phyloP scores from a whole-genome alignment of 2,329 filamentous ascomycete species.

The Lithohypha guttulata region DNA sequence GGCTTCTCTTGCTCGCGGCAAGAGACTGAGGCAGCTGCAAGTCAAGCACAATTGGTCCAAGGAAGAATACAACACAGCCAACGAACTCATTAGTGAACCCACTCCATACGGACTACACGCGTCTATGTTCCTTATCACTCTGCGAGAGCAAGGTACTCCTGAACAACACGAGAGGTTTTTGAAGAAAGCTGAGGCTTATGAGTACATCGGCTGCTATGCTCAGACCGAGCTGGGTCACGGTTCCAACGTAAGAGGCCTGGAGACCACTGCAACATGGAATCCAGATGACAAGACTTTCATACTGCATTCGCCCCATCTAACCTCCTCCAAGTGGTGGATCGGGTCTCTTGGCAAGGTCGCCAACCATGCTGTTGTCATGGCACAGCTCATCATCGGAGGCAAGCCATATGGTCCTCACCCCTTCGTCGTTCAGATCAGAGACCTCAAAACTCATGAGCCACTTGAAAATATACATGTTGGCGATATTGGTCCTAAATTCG shows the following conservation, averaged over 20 bases:
- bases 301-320: constrained; percentile 62
- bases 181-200: constrained; percentile 55
- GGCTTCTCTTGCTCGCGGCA: constrained; percentile 57
- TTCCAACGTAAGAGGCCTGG: constrained; percentile 62
- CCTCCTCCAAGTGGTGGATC: constrained; percentile 77
- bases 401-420: constrained; percentile 64
- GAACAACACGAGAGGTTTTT: constrained; percentile 66
- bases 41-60: constrained; percentile 56
- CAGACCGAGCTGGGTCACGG: constrained; percentile 74
- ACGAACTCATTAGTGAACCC: constrained; percentile 61
- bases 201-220: constrained; percentile 68
- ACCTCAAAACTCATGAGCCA: constrained; percentile 58
- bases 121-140: constrained; percentile 59
- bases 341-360: constrained; percentile 65
- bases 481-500: constrained; percentile 71
- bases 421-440: constrained; percentile 65
- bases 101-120: constrained; percentile 65
- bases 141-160: constrained; percentile 59
- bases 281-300: constrained; percentile 62
- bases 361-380: constrained; percentile 69
- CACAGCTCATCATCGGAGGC: constrained; percentile 59
- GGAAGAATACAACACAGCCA: constrained; percentile 54
- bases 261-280: constrained; percentile 66
- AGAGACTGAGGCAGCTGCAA: constrained; percentile 56
- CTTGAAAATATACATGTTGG: constrained; percentile 62